Evolutionary conservation across 371 early-diverging fungal species (phyloP).

Genomic region (Lichtheimia ornata): DNA sequence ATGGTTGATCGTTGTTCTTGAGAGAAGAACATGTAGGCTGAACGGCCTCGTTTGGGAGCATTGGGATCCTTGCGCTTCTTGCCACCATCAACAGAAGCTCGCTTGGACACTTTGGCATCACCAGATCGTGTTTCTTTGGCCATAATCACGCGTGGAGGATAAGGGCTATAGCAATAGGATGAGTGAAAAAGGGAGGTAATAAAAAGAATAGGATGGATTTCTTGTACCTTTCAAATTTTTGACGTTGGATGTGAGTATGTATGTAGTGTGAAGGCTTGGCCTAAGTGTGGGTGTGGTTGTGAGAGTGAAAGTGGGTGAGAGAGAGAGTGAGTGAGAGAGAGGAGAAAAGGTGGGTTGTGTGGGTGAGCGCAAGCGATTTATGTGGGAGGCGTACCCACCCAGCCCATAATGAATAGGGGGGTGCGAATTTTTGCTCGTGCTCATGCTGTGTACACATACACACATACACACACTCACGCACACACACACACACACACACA

Average conservation of each 20-base stretch:
- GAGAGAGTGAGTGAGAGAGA: too few relatives aligned
- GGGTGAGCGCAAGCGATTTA: too few relatives aligned
- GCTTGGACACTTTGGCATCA: constrained; percentile 17
- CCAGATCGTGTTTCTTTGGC: constrained; percentile 22
- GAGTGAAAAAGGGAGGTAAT: not conserved
- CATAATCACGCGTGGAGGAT: constrained; percentile 7
- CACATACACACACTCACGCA: too few relatives aligned
- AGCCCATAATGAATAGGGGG: too few relatives aligned
- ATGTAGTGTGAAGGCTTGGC: not conserved
- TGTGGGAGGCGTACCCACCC: too few relatives aligned
- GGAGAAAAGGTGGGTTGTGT: too few relatives aligned
- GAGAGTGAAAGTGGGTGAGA: too few relatives aligned
- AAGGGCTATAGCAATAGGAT: not conserved
- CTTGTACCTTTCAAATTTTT: not conserved
- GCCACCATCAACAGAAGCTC: not conserved
- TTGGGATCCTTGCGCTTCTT: constrained; percentile 52
- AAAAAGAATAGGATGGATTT: not conserved
- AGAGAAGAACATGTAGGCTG: constrained; percentile 80
- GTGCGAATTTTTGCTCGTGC: too few relatives aligned
- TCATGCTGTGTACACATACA: too few relatives aligned
- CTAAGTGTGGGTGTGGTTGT: not conserved
- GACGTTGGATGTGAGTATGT: not conserved
- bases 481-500: too few relatives aligned
- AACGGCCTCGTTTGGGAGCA: constrained; percentile 80
- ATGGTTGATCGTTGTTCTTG: constrained; percentile 69